phyloP scores from a whole-genome alignment of 1,139 yeast species.

The Kluyveromyces sp. region DNA sequence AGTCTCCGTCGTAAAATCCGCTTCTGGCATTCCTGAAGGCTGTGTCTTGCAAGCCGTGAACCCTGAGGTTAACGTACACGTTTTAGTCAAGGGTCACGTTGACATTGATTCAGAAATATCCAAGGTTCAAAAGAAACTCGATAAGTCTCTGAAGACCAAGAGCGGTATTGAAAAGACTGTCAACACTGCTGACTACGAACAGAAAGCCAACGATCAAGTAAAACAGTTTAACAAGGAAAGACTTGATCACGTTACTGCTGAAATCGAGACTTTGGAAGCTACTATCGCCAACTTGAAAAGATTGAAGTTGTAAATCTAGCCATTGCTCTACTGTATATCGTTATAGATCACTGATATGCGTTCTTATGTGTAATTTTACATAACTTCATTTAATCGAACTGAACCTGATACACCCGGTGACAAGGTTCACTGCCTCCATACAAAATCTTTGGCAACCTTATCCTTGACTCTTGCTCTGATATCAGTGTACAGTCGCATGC shows the following conservation, averaged over 20 bases:
- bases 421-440: constrained; percentile 10
- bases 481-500: constrained; percentile 39
- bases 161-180: constrained; percentile 53
- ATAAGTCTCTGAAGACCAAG: constrained; percentile 44
- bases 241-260: constrained; percentile 70
- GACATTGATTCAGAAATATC: constrained; percentile 85
- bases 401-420: not conserved
- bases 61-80: constrained; percentile 77
- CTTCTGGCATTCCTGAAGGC: constrained; percentile 69
- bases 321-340: constrained; percentile 3
- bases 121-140: constrained; percentile 73
- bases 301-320: constrained; percentile 46
- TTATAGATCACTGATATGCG: not conserved
- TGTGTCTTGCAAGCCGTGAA: constrained; percentile 80
- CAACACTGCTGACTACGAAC: constrained; percentile 70
- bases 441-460: constrained; percentile 42
- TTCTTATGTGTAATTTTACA: not conserved
- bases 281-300: constrained; percentile 71
- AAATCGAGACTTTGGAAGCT: constrained; percentile 76
- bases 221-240: constrained; percentile 68
- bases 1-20: constrained; percentile 51
- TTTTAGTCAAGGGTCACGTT: constrained; percentile 88
- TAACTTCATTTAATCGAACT: not conserved
- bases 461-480: constrained; percentile 43
- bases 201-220: constrained; percentile 77